Evolutionary conservation across 768 basidiomycete genomes (phyloP), one percentile per base, ranked within the genome.

Genomic region (Tylopilus rubrobrunneus): DNA sequence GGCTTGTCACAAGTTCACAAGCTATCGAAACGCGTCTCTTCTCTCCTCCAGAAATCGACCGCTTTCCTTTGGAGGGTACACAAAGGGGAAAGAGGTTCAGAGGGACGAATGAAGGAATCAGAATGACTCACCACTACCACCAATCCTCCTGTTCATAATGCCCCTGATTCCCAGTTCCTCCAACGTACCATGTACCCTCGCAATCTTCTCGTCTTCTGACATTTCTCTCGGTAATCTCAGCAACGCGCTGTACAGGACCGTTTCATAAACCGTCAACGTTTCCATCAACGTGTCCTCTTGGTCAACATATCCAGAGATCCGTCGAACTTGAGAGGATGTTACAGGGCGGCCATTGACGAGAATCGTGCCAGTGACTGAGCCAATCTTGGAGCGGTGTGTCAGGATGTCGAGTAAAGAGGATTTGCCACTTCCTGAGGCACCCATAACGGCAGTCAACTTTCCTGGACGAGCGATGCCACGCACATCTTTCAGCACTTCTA

Each of bases 211-310:
- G 71, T 87, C 89, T 48, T 86, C 76, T 57, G 90, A 91, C 96
- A 98, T 98, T 60, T 97, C 94, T 61, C 94, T 74, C 14, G 97
- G 97, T 27, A 99, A 70, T 59, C 97, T 74, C 63, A 99, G 69
- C 45, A 98, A 67, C 12, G 97, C 97, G 48, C 91, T 94, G 66
- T 97, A 97, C 49, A 98, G 69, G 17, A 99, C 87, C 0, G 95
- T 98, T 77, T 99, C 97, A 69, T 98, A 98, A 21, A 98, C 97
- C 4, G 96, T 99, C 72, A 98, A 74, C 8, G 96, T 98, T 65
- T 87, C 83, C 89, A 99, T 96, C 58, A 99, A 73, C 10, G 93
- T 97, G 69, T 99, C 97, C 70, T 98, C 97, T 71, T 99, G 97
- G 67, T 99, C 96, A 42, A 99, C 97, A 60, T 90, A 99, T 29